Base-by-base conservation (phyloP, 1,284 basidiomycete genomes). In the Leccinum laetum region DNA sequence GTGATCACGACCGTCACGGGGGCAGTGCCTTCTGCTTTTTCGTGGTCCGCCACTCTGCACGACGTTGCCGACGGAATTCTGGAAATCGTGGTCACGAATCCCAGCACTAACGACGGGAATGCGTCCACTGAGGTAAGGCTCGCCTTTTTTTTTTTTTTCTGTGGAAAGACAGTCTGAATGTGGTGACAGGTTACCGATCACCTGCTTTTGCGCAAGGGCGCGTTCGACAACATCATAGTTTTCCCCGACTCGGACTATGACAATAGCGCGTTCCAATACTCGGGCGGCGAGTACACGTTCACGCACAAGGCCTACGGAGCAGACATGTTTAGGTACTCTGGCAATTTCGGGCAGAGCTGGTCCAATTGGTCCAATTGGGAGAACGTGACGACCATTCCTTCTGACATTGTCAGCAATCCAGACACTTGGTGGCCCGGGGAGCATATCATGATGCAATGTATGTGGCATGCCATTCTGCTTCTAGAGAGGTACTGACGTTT, bases 301-400 rank as follows among this genome's bases (percentile, higher is more conserved):
- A 87, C 85, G 2, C 94, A 96, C 79, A 86, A 84, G 58, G 94
- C 94, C 3, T 84, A 84, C 58, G 95, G 95, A 61, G 94, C 95
- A n/a, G 94, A 96, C 69, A 87, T 80, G 81, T 90, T 93, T 81
- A 86, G 95, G 58, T 96, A 94, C 77, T 90, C 92, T 9, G 86
- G 87, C 79, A 90, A 96, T 79, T 96, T 92, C 72, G 94, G 92
- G n/a, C 83, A 86, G 77, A 91, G 86, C 69, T 96, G 94, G 93
- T 85, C 91, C 3, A 75, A 83, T 11, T 96, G 95, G 94, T 78
- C 79, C 41, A 80, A 80, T 53, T 96, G 91, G 86, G 91, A 95
- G 79, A 83, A 86, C 61, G 84, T 80, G n/a, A 89, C 90, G 2
- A 83, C 79, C 1, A 85, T 96, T 63, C 83, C 90, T 65, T 75